Base-by-base conservation (phyloP, 2,329 filamentous ascomycete species). In the Colletotrichum gloeosporioides region DNA sequence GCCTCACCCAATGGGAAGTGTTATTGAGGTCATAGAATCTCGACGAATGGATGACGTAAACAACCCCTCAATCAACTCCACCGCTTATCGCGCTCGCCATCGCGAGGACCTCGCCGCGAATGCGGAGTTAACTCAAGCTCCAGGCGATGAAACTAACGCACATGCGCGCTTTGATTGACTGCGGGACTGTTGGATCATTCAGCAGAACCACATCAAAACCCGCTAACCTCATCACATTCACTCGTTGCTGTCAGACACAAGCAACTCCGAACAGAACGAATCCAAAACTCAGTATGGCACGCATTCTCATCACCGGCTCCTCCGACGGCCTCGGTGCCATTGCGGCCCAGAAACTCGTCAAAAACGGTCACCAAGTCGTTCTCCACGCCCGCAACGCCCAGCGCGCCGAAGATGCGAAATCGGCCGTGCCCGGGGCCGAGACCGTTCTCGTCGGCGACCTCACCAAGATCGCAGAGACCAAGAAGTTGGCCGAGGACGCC, bases 331-430 rank as follows among this genome's bases (percentile, higher is more conserved):
- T 92, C 39, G 90, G 90, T 71, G 86, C 85, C 29, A 83, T 87
- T 1, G 87, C 89, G 2, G 90, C 90, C 49, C 85, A 88, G 75
- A 83, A 85, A 8, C 88, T 92, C 32, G 79, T 87, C 64, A 82
- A 87, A 6, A 85, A 86, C 69, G 90, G 90, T 61, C 90, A 92
- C 81, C 83, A 86, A 6, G 90, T 92, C 22, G 86, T 88, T 59
- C 84, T 92, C 0, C 91, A 92, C 80, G 90, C 89, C 3, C 89
- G 91, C 75, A 92, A 88, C 80, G 80, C 85, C n/a, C 83, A 88
- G 71, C 89, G 90, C 53, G 90, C 90, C 12, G 80, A 84, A 29
- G 87, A 91, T 71, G 88, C 90, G 1, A 82, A 83, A 25, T 74
- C 82, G 12, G 87, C 87, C 13, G 88, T 88, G 27, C 90, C 90